A percentile compares a stretch with the other conserved stretches of the same genome.
These are phyloP conservation scores for Annulohypoxylon nitens DNA, from an alignment of 495 filamentous ascomycete species.

Conservation along the genomic window DNA sequence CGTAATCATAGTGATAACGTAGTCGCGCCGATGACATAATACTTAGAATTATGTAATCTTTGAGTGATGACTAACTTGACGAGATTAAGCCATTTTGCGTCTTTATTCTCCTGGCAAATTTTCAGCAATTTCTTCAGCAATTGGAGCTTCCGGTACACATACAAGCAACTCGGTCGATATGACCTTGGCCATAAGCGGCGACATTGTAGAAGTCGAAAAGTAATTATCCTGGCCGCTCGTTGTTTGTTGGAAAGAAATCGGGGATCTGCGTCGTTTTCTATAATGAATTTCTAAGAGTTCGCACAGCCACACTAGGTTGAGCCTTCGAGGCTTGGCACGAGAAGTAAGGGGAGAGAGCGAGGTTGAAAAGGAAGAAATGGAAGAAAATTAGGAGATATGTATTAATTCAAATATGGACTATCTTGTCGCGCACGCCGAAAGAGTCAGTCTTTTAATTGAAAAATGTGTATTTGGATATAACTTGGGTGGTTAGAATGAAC, in stretches of 20 bases:
- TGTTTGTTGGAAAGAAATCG: background rate
- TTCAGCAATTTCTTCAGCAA: constrained; percentile 10
- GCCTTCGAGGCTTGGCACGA: background rate
- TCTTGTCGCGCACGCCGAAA: too few species aligned
- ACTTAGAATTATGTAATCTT: background rate
- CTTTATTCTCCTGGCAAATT: constrained; percentile 54
- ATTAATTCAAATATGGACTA: background rate
- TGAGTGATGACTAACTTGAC: constrained; percentile 57
- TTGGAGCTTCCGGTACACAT: constrained; percentile 17
- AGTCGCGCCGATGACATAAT: background rate
- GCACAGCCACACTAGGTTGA: constrained; percentile 1
- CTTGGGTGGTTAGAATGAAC: too few species aligned
- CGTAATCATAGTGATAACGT: background rate
- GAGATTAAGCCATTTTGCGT: constrained; percentile 74
- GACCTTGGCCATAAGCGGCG: constrained; percentile 37
- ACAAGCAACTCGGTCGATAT: constrained; percentile 52
- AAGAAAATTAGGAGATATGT: background rate
- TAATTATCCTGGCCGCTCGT: background rate
- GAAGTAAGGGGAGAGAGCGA: background rate
- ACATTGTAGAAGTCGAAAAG: constrained; percentile 26
- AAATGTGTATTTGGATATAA: too few species aligned
- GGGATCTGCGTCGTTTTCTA: background rate
- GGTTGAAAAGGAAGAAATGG: background rate
- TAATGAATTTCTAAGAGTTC: background rate
- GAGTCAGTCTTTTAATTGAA: too few species aligned